Evolutionary conservation across 75 land plant species (phyloP).

Genomic region (Selaginella moellendorffii): DNA sequence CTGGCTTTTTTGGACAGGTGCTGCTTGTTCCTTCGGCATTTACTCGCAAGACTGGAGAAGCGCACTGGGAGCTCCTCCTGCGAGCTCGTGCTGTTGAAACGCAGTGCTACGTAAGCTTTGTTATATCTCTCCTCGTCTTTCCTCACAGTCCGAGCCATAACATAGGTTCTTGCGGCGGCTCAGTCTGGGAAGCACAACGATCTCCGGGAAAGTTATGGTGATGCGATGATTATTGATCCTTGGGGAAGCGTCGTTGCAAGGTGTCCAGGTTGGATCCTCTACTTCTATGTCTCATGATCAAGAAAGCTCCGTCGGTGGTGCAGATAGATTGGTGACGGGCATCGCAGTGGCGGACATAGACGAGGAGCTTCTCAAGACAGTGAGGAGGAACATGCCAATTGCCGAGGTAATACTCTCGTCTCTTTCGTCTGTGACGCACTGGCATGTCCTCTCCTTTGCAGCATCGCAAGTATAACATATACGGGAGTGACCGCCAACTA

Average conservation of each 20-base stretch:
- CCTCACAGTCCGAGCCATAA: too few species aligned
- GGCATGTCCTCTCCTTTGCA: slow-evolving; percentile 9
- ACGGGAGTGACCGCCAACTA: slow-evolving; percentile 11
- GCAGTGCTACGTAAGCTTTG: slow-evolving; percentile 73
- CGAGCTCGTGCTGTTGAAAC: slow-evolving; percentile 97
- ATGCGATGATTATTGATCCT: slow-evolving; percentile 83
- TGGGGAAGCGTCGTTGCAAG: slow-evolving; percentile 86
- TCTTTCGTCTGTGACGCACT: background rate
- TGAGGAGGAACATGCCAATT: slow-evolving; percentile 23
- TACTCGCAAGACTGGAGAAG: slow-evolving; percentile 76
- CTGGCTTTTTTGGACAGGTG: slow-evolving; percentile 28
- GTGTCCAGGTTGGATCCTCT: slow-evolving; percentile 41
- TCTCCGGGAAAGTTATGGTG: slow-evolving; percentile 91
- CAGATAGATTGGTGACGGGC: slow-evolving; percentile 21
- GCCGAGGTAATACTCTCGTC: slow-evolving; percentile 14
- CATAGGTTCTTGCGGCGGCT: slow-evolving; percentile 94
- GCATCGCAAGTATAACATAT: slow-evolving; percentile 27
- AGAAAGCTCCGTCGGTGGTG: background rate
- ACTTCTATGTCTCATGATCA: background rate
- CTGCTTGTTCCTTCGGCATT: slow-evolving; percentile 90
- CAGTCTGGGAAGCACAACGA: slow-evolving; percentile 93
- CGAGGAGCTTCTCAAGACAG: slow-evolving; percentile 5
- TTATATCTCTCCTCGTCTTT: background rate
- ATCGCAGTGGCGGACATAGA: slow-evolving; percentile 23
- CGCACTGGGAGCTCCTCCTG: slow-evolving; percentile 96